Percentiles rank a stretch among this genome's conserved stretches.
Conservation (phyloP, 495 filamentous ascomycete species). For the Tuber calosporum region DNA sequence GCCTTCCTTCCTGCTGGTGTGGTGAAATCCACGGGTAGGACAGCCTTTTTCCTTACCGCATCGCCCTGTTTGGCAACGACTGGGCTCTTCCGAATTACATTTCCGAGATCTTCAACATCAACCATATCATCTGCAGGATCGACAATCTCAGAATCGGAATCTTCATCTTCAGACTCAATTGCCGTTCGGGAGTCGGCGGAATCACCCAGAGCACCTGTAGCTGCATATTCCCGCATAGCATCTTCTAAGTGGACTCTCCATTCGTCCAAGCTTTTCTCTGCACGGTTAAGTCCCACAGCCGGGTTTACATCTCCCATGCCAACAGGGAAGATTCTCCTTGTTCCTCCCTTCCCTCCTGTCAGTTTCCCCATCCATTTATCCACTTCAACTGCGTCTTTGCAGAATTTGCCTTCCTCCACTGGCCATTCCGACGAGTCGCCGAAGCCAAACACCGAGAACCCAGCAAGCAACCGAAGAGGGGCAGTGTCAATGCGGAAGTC, state of each 20-base stretch:
- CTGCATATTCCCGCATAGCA: conserved; percentile 56
- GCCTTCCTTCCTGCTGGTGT: conserved; percentile 50
- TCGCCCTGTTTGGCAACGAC: conserved; percentile 43
- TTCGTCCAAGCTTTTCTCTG: conserved; percentile 57
- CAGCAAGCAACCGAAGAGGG: conserved; percentile 64
- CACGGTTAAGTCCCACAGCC: conserved; percentile 46
- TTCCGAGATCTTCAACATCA: conserved; percentile 81
- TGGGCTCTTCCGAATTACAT: conserved; percentile 50
- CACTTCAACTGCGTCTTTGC: conserved; percentile 76
- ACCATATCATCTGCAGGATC: conserved; percentile 51
- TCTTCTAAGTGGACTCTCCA: conserved; percentile 72
- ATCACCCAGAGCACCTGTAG: conserved; percentile 41
- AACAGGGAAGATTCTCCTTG: conserved; percentile 64
- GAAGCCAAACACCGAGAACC: conserved; percentile 89
- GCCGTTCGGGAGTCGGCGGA: conserved; percentile 54
- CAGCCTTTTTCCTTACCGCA: conserved; percentile 40
- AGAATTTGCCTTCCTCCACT: conserved; percentile 81
- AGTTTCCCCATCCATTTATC: conserved; percentile 95
- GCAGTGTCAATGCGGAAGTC: conserved; percentile 93
- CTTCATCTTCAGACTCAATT: conserved; percentile 54
- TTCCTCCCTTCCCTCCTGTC: conserved; percentile 61
- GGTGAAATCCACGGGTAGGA: conserved; percentile 82
- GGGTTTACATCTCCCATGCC: conserved; percentile 80
- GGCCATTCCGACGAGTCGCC: conserved; percentile 89
- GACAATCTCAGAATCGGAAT: conserved; percentile 49